Evolutionary conservation across 1,284 basidiomycete species (phyloP), one percentile per base, ranked within the genome.

Genomic region (Trichosporon asahii): DNA sequence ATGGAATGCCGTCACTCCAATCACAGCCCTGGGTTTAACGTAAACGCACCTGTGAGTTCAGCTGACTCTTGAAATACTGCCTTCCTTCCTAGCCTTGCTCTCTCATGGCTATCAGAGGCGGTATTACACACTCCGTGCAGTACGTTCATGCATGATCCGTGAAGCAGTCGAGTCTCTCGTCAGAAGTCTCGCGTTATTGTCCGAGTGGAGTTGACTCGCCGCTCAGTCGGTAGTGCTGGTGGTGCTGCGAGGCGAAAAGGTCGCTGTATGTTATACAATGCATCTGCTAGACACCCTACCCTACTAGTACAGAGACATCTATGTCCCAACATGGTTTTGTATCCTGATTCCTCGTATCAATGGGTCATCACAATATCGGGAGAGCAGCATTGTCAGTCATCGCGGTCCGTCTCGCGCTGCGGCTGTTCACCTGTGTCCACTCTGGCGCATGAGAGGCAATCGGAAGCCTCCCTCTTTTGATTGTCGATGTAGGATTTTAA

Each of bases 211-310:
- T 27, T 33, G 29, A 35, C 18, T n/a, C 31, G 60, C 31, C 60
- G 37, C 29, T 33, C 2, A 21, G n/a, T 31, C 21, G 1, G 27
- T 18, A 4, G 35, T 37, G 9, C 35, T n/a, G 14, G 27, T 29
- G 64, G 40, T n/a, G n/a, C 4, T 44, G 21, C 14, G 35, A 37
- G 35, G 11, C 11, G 14, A 6, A 33, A 9, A 11, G 35, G 7
- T 40, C 35, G 31, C 23, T 40, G 23, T 65, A 25, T 40, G 64
- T 46, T 25, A 35, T 63, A 63, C 61, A 63, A 63, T 65, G 49
- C 49, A 53, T 53, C 49, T 53, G 49, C 49, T 18, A 23, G 49
- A 53, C 49, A 25, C 44, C 3, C 44, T 46, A 18, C 18, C 49
- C 49, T 53, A 53, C 49, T 25, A 53, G 49, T 53, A 53, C 49